Evolutionary conservation across 2,329 filamentous ascomycete species (phyloP), one percentile per base, ranked within the genome.

Genomic region (Trichoderma citrinoviride): DNA sequence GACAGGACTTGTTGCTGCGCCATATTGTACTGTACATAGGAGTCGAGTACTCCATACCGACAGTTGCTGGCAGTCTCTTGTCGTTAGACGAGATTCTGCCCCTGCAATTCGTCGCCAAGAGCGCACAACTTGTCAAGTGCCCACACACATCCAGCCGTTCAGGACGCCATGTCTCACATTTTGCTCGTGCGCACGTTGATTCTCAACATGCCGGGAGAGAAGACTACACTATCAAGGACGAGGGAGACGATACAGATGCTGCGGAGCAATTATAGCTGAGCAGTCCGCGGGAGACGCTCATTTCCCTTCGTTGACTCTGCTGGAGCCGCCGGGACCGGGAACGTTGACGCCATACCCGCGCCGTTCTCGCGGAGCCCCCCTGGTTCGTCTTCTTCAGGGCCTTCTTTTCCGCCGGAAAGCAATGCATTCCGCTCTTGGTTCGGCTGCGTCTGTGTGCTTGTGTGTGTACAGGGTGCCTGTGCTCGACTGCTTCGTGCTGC

Each of bases 271-370:
- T 7, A 61, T 12, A 37, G 33, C 33, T 37, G 33, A 50, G 47
- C 47, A 61, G 58, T 40, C 37, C 40, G 23, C 58, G 58, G 19
- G 23, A 41, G 49, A 43, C 12, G 29, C 25, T 50, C 61, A 50
- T 62, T 62, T 49, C 40, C 27, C 58, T 40, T 60, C 60, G 43
- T 7, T 27, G 44, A 61, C 58, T 49, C 58, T 50, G 58, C 58
- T 54, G 58, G 58, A 63, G 61, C 61, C 52, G 54, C 65, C 33
- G 58, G n/a, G 53, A 54, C 60, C 63, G 65, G 65, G 60, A 37
- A 66, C 53, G 43, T 64, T 66, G 65, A 66, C 65, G 65, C 65
- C 65, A 64, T 64, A 66, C 60, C 65, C 65, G 65, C 60, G 60
- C 65, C 44, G 49, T 41, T 37, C n/a, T 57, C 33, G 52, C 8